Base-by-base conservation (phyloP, 192 early-diverging fungal species). In the Geranomyces michiganensis region DNA sequence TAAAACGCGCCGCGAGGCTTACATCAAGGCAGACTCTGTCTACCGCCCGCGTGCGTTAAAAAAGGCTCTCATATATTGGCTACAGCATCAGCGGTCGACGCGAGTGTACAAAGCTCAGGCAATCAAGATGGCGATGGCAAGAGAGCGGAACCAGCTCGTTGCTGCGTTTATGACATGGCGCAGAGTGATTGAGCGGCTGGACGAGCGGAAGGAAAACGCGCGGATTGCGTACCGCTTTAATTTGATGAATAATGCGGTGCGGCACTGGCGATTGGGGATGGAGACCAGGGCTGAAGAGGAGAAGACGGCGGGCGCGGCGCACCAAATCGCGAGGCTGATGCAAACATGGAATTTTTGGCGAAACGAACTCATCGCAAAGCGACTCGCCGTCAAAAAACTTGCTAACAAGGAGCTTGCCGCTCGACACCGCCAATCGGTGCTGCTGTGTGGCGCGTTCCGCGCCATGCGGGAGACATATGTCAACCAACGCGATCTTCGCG, bases 301-400 rank as follows among this genome's bases (percentile, higher is more conserved):
- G 62, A 36, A 19, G 8, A 64, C 1, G 12, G 62, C 62, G n/a
- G 21, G 44, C 33, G n/a, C 44, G 29, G 62, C 62, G 41, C 21
- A 19, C 10, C 33, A 24, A 12, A n/a, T 45, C 43, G 62, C 43
- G 13, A 43, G 41, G 5, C 5, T 29, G 21, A 64, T 64, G 43
- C 62, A 64, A 46, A 9, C 17, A 14, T 64, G 62, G 62, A 17
- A 21, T 9, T 1, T 22, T 13, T 64, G 58, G 58, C 58, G 58
- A 8, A 17, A 29, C 9, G 17, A 6, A 32, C 5, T 26, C 31
- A 8, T 26, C 22, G 58, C 5, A 2, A 71, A 41, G 26, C 56
- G 9, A 70, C 74, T 22, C 66, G 76, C 48, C 76, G 76, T 56
- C 36, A 47, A n/a, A 56, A 62, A 65, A 64, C 79, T 63, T 71